Evolutionary conservation across 208 protist genomes (phyloP).

Genomic region (Trypanosoma rangeli): DNA sequence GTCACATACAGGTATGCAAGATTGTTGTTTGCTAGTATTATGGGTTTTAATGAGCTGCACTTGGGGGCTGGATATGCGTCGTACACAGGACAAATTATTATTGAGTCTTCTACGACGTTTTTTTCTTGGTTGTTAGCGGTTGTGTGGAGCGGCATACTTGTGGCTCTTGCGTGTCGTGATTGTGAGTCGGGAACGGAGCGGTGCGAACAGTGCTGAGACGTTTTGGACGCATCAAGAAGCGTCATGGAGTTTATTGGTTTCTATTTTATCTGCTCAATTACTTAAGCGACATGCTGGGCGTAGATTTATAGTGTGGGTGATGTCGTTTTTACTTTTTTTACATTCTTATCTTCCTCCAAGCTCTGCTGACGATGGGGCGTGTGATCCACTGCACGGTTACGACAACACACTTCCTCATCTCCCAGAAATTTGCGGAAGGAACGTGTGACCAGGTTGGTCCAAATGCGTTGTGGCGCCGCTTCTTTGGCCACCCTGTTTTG

Average conservation of each 20-base stretch:
- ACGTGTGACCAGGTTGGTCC: conserved; percentile 11
- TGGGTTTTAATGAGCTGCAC: not conserved
- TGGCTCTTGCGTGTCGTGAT: not conserved
- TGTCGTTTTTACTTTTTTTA: too few relatives aligned
- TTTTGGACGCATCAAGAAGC: not conserved
- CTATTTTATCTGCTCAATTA: not conserved
- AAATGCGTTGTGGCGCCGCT: too few relatives aligned
- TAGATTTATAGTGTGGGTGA: too few relatives aligned
- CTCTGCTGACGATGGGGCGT: too few relatives aligned
- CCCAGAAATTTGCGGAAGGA: too few relatives aligned
- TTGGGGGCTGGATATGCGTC: not conserved
- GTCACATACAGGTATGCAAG: not conserved
- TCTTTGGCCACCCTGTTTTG: too few relatives aligned
- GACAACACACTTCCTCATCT: too few relatives aligned
- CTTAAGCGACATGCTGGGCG: not conserved
- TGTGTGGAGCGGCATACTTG: not conserved
- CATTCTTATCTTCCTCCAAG: too few relatives aligned
- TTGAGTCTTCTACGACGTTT: not conserved
- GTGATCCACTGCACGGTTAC: too few relatives aligned
- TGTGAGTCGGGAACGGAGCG: not conserved
- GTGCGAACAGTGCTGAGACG: not conserved
- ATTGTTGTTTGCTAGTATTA: not conserved
- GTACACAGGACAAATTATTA: not conserved
- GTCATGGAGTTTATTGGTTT: not conserved
- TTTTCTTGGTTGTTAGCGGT: not conserved